A percentile compares a stretch with the other conserved stretches of the same genome.
Conservation (phyloP, 306 rosid genomes). For the Vicia villosa region DNA sequence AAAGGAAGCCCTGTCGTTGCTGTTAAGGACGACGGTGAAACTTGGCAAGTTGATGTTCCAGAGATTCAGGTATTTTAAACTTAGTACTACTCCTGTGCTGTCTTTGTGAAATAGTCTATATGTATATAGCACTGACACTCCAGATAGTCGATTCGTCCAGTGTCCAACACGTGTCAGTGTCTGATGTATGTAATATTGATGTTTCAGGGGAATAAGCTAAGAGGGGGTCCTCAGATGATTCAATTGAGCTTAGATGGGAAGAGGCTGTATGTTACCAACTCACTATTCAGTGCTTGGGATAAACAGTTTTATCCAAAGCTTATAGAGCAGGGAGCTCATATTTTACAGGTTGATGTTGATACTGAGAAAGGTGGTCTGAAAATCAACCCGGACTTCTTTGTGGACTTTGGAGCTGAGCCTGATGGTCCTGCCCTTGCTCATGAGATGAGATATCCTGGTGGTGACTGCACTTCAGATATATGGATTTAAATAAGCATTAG, state of each 20-base stretch:
- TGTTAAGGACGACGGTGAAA: conserved; percentile 66
- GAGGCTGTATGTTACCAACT: conserved; percentile 84
- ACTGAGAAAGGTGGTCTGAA: conserved; percentile 74
- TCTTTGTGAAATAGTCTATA: not conserved
- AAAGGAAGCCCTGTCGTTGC: conserved; percentile 74
- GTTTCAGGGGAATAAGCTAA: conserved; percentile 70
- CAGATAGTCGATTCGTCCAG: not conserved
- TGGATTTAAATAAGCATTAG: conserved; percentile 56
- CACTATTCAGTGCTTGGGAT: conserved; percentile 89
- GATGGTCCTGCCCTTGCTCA: conserved; percentile 95
- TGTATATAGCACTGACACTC: not conserved
- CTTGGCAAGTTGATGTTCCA: conserved; percentile 78
- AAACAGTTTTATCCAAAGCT: conserved; percentile 80
- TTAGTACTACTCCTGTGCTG: not conserved
- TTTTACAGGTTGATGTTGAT: conserved; percentile 82
- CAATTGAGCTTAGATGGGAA: conserved; percentile 91
- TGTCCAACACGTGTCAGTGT: not conserved
- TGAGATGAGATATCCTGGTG: conserved; percentile 97
- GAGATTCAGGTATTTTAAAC: conserved; percentile 66
- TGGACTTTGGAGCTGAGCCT: conserved; percentile 91
- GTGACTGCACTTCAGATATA: conserved; percentile 94
- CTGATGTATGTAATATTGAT: not conserved
- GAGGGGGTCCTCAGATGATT: conserved; percentile 96
- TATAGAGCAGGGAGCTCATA: conserved; percentile 77
- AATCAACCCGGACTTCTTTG: conserved; percentile 75